Percentiles rank a stretch among this genome's conserved stretches.
Evolutionary conservation across 805 yeast genomes (phyloP).

Genomic region (Blastobotrys peoriensis): DNA sequence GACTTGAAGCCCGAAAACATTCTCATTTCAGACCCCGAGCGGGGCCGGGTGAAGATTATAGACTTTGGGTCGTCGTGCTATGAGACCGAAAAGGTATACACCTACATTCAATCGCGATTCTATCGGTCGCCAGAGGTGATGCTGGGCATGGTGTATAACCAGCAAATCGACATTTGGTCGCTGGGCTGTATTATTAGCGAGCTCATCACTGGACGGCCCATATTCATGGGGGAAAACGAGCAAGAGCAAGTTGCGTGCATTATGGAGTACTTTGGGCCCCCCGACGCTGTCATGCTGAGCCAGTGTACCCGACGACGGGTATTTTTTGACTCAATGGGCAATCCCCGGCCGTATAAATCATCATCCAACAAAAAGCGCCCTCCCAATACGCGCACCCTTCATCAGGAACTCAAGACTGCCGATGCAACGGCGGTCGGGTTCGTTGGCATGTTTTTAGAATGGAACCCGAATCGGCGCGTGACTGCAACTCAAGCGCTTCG

Average conservation of each 20-base stretch:
- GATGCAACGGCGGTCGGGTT: slow-evolving; percentile 32
- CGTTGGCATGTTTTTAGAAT: slow-evolving; percentile 59
- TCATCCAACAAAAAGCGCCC: slow-evolving; percentile 12
- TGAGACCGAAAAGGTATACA: slow-evolving; percentile 75
- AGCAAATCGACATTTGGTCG: slow-evolving; percentile 97
- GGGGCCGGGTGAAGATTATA: slow-evolving; percentile 56
- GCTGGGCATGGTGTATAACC: slow-evolving; percentile 81
- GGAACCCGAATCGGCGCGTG: slow-evolving; percentile 56
- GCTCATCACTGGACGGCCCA: slow-evolving; percentile 83
- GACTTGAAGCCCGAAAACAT: slow-evolving; percentile 85
- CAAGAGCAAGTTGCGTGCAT: slow-evolving; percentile 84
- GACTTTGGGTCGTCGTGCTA: slow-evolving; percentile 64
- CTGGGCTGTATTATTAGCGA: slow-evolving; percentile 95
- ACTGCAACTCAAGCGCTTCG: slow-evolving; percentile 32
- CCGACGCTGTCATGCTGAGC: slow-evolving; percentile 41
- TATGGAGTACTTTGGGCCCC: slow-evolving; percentile 86
- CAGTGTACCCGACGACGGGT: slow-evolving; percentile 30
- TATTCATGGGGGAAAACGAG: slow-evolving; percentile 93
- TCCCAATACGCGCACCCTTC: slow-evolving; percentile 23
- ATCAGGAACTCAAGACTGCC: slow-evolving; percentile 21
- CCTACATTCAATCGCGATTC: slow-evolving; percentile 93
- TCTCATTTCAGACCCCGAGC: slow-evolving; percentile 44
- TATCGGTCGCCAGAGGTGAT: slow-evolving; percentile 95
- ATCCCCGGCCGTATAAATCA: slow-evolving; percentile 27
- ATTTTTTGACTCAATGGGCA: slow-evolving; percentile 34